A percentile compares a stretch with the other conserved stretches of the same genome.
Evolutionary conservation across 345 rosid species (phyloP).

Genomic region (Lepidium didymum): DNA sequence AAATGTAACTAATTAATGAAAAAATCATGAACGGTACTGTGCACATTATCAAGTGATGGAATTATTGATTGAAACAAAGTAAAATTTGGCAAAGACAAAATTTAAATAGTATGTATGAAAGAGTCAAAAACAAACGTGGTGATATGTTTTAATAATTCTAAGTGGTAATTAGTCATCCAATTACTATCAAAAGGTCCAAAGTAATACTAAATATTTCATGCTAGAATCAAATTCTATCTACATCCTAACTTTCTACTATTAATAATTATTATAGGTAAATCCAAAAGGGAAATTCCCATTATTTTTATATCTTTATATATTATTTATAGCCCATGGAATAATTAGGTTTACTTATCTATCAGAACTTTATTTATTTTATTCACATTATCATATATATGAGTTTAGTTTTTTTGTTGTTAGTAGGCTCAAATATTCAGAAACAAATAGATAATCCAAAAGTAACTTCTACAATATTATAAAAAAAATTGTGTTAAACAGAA

Average conservation of each 20-base stretch:
- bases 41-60: background rate
- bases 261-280: too few relatives aligned
- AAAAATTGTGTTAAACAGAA: too few relatives aligned
- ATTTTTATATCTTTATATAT: background rate
- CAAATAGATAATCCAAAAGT: background rate
- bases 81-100: background rate
- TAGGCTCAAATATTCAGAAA: background rate
- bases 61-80: too few relatives aligned
- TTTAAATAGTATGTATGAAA: too few relatives aligned
- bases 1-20: too few relatives aligned
- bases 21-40: too few relatives aligned
- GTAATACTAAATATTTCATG: background rate
- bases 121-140: background rate
- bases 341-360: background rate
- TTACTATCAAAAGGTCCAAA: background rate
- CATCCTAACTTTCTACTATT: background rate
- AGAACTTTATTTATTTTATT: background rate
- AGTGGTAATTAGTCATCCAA: background rate
- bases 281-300: background rate
- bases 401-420: background rate
- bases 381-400: too few relatives aligned
- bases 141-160: background rate
- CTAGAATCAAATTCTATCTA: background rate
- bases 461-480: too few relatives aligned
- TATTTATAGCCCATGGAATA: background rate